A percentile compares a stretch with the other conserved stretches of the same genome.
phyloP scores from a whole-genome alignment of 148 eudicot species.

The Cornus florida region DNA sequence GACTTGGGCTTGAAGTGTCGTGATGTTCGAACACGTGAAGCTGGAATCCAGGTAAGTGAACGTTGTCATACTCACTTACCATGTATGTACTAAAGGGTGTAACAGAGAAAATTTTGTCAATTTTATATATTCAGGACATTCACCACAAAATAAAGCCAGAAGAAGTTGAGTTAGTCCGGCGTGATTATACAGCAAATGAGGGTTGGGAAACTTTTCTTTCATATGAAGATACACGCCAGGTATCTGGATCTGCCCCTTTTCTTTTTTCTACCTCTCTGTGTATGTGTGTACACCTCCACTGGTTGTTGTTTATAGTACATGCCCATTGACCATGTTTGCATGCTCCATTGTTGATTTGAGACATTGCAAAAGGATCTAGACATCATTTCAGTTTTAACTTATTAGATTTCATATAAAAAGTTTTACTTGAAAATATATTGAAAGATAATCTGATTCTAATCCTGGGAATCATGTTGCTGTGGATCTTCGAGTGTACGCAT shows the following conservation, averaged over 20 bases:
- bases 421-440: background rate
- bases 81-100: background rate
- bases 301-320: no score
- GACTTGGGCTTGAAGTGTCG: constrained; percentile 95
- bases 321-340: background rate
- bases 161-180: constrained; percentile 95
- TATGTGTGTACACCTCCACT: background rate
- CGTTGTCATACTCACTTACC: background rate
- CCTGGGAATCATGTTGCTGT: background rate
- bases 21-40: constrained; percentile 99
- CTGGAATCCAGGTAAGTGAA: constrained; percentile 84
- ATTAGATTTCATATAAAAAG: background rate
- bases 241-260: constrained; percentile 14
- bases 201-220: constrained; percentile 99
- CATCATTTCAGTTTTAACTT: background rate
- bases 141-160: constrained; percentile 95
- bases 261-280: background rate
- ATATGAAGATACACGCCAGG: constrained; percentile 95
- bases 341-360: background rate
- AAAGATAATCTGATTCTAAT: background rate
- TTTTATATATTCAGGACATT: constrained; percentile 64
- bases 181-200: constrained; percentile 97
- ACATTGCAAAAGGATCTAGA: background rate
- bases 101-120: background rate
- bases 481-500: background rate